Base-by-base conservation (phyloP, 768 basidiomycete species). In the Auricularia auricula-judae region DNA sequence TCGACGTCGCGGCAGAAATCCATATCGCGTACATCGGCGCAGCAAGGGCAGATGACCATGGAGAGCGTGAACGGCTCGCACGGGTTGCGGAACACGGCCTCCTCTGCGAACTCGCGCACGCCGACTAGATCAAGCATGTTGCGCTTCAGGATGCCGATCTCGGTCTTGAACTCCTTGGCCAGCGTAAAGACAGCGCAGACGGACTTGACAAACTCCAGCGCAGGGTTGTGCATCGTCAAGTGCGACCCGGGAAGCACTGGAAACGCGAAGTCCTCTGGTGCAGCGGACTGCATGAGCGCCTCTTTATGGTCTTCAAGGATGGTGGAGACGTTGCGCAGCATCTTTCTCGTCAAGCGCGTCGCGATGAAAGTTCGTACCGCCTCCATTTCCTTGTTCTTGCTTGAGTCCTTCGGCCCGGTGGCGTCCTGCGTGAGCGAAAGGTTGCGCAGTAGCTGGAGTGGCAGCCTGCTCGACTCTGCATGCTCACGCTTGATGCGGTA, bases 1-100 rank as follows among this genome's bases (percentile, higher is more conserved):
- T 93, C 89, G 11, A 86, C 81, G 75, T 98, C 96, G 16, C 96
- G 85, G 72, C 96, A 98, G 71, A 99, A 90, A 74, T 99, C 97
- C 70, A 99, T 91, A 73, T 96, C 93, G 2, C 89, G 84, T 66
- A 94, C 80, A 14, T 79, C 76, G 73, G 93, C 94, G 75, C 91
- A 98, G 70, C 87, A 84, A 51, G 83, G 85, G 72, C 96, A 98
- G 36, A 95, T 90, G 43, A 98, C 88, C 72, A 91, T 91, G 54
- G 86, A 79, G 34, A 98, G 74, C 69, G 89, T 88, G 64, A 96
- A 81, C 8, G 91, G 85, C 72, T 93, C 88, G 76, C 94, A 98
- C 0, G 95, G 95, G 72, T 97, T 97, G 63, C 85, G 84, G 80
- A 95, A 99, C 1, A 81, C 74, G 3, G 94, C 94, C 61, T 94